Evolutionary conservation across 305 asterid genomes (phyloP), one percentile per base, ranked within the genome.

Genomic region (Solanum hybrid): DNA sequence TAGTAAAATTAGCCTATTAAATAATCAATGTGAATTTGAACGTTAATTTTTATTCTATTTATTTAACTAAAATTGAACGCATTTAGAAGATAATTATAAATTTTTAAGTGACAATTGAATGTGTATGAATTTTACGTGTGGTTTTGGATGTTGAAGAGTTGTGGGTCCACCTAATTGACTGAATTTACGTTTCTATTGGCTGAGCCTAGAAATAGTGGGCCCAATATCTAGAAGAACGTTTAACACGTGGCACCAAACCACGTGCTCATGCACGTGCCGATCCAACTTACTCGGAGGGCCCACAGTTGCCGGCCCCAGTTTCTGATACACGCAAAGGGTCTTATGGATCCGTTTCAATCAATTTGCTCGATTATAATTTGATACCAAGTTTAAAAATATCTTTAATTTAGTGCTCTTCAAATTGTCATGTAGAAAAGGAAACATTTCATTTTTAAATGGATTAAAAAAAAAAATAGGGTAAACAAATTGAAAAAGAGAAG

Each of bases 321-420:
- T 24, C 68, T 11, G 65, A 24, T 7, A 9, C 38, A 82, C 87
- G 70, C 8, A 27, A 41, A 82, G 15, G 15, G 37, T 82, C 17
- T 24, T 79, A 17, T 57, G 70, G n/a, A 57, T 57, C 68, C 1
- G 2, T 0, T 57, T 2, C 3, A 57, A 45, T 57, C 68, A 17
- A 51, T 6, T 51, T 57, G 0, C 0, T 0, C 4, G 0, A 17
- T 57, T 68, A 0, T 9, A 68, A n/a, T 68, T n/a, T 68, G 0
- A 61, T 20, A 61, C 11, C 0, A 61, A 61, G 20, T 61, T 61
- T 7, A 0, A 61, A 61, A 61, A 61, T 17, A 0, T 57, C 10
- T 7, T 7, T 0, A 57, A 7, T 61, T n/a, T n/a, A n/a, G n/a
- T n/a, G n/a, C n/a, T 61, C 0, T 61, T 61, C 27, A 22, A 61